Evolutionary conservation across 78 protist genomes (phyloP).

Genomic region (Planoprotostelium fungivorum): DNA sequence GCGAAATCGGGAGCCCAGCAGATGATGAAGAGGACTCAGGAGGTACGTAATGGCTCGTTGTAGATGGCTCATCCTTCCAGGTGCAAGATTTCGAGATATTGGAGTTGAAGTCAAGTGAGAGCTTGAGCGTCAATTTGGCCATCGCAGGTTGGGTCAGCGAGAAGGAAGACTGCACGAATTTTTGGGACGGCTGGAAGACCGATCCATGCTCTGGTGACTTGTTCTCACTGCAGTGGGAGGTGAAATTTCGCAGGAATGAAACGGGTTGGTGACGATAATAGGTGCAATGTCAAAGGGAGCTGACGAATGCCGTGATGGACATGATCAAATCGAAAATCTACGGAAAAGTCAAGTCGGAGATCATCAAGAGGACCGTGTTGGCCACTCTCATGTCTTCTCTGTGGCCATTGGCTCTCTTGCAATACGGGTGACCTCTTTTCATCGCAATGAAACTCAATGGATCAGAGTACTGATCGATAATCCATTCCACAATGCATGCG

Average conservation of each 20-base stretch:
- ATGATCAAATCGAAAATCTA: neutral
- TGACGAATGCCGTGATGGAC: neutral
- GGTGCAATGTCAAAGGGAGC: neutral
- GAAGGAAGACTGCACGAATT: neutral
- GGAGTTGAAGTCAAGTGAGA: neutral
- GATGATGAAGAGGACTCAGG: neutral
- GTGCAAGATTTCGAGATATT: neutral
- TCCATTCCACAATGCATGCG: neutral
- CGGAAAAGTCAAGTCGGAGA: neutral
- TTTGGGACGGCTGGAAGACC: conserved; percentile 1
- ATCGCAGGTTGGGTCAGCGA: neutral
- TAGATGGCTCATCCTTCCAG: neutral
- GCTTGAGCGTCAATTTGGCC: neutral
- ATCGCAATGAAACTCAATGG: neutral
- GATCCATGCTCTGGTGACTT: neutral
- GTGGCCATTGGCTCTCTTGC: neutral
- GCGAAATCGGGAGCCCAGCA: neutral
- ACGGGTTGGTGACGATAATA: neutral
- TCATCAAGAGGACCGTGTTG: neutral
- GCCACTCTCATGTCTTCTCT: neutral
- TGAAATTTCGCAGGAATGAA: neutral
- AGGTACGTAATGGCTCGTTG: neutral
- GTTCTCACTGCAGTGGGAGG: neutral
- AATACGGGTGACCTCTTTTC: neutral
- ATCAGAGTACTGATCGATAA: neutral